Evolutionary conservation across 192 early-diverging fungal genomes (phyloP), one percentile per base, ranked within the genome.

Genomic region (Lobosporangium transversale): DNA sequence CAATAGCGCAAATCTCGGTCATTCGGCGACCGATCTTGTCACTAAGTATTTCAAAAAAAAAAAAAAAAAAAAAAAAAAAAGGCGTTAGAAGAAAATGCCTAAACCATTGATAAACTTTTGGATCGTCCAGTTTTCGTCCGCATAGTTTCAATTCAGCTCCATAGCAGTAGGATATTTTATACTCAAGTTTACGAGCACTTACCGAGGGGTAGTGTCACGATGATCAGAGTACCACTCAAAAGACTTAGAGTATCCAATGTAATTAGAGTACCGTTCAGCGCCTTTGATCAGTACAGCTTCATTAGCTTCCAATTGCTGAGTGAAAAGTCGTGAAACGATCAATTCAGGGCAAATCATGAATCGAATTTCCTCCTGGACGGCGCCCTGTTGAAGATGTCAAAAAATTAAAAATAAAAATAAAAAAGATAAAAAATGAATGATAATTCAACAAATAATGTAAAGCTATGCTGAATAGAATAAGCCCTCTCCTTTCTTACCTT

Each of bases 261-360:
- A 45, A 24, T 76, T 66, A 14, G 73, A 76, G 32, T 67, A 76
- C 11, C 58, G 23, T 27, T 76, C 73, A 18, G 53, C 64, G 14
- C 73, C 73, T 31, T 67, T 76, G 50, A 76, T 76, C 58, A 76
- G 21, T 4, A 76, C 21, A 5, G 73, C 73, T 31, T 76, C 73
- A 53, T 76, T 76, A 23, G 73, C 64, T n/a, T 76, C 58, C 42
- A 76, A 15, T 14, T 55, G 63, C 26, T 66, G 57, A 10, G 35
- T 40, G 40, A 76, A 62, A 12, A 76, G 59, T 3, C 73, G 73
- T 0, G 73, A 76, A 9, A 76, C 30, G 12, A 67, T 76, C 37
- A 76, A 53, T 20, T 76, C 73, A 12, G 73, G 73, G 24, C 73
- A 76, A n/a, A 76, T 59, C 73, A 76, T 76, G 53, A 76, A 76